Evolutionary conservation across 805 yeast genomes (phyloP).

Genomic region (Starmera pachycereana): DNA sequence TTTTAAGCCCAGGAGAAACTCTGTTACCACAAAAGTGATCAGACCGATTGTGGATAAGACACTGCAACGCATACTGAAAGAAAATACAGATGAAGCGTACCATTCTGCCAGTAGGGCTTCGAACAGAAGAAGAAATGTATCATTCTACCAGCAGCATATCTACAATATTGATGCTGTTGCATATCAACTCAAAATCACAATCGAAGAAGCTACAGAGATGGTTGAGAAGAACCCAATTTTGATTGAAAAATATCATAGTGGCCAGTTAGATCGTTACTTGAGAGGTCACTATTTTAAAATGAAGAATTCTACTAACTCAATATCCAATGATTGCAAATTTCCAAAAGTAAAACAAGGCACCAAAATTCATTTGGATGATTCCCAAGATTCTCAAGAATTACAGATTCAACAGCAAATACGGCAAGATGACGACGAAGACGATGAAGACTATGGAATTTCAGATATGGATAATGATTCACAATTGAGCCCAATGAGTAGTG

Average conservation of each 20-base stretch:
- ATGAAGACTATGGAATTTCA: not conserved
- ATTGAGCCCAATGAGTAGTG: not conserved
- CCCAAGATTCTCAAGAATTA: too few species aligned
- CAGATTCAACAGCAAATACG: not conserved
- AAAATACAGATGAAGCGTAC: too few species aligned
- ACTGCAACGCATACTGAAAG: too few species aligned
- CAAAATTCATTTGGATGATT: too few species aligned
- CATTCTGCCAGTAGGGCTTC: not conserved
- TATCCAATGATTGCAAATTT: too few species aligned
- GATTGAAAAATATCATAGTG: constrained; percentile 19
- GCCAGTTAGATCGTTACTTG: constrained; percentile 10
- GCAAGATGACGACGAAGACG: not conserved
- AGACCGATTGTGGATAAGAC: too few species aligned
- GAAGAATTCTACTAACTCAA: not conserved
- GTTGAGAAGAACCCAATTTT: constrained; percentile 14
- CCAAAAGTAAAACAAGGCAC: not conserved
- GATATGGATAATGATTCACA: not conserved
- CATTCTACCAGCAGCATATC: constrained; percentile 16
- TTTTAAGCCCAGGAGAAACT: too few species aligned
- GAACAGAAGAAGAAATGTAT: constrained; percentile 9
- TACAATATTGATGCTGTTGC: constrained; percentile 17
- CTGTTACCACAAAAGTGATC: too few species aligned
- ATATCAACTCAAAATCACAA: constrained; percentile 9
- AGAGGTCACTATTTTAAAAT: not conserved
- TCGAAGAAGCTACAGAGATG: constrained; percentile 11